Conservation (phyloP, 2,329 filamentous ascomycete genomes). For the Fusarium protoensiforme region DNA sequence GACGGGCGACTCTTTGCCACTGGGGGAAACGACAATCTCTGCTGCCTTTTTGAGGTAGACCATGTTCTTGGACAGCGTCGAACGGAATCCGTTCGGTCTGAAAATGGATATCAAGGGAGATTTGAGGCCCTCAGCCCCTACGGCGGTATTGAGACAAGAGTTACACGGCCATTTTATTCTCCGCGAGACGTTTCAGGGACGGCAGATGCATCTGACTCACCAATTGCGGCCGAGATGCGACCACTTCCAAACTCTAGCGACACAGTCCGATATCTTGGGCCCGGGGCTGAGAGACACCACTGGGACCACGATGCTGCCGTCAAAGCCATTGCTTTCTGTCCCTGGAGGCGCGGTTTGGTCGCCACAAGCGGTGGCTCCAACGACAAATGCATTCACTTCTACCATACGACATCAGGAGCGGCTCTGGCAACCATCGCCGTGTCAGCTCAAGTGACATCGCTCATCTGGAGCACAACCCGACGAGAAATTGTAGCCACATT, state of each 20-base stretch:
- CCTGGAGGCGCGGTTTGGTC: conserved; percentile 88
- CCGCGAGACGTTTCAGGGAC: background rate
- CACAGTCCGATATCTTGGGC: conserved; percentile 59
- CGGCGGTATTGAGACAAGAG: conserved; percentile 24
- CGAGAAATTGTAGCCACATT: conserved; percentile 94
- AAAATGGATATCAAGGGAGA: conserved; percentile 6
- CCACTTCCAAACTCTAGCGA: conserved; percentile 45
- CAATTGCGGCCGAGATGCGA: conserved; percentile 41
- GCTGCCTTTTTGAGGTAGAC: conserved; percentile 80
- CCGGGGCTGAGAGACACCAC: conserved; percentile 72
- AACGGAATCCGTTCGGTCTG: background rate
- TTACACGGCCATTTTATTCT: conserved; percentile 1
- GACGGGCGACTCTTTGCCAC: conserved; percentile 83
- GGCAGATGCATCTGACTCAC: background rate
- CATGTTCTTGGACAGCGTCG: conserved; percentile 58
- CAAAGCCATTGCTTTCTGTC: conserved; percentile 96
- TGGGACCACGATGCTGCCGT: conserved; percentile 89
- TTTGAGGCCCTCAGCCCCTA: conserved; percentile 11
- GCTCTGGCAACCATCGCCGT: conserved; percentile 91
- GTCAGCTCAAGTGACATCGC: conserved; percentile 89
- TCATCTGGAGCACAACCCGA: conserved; percentile 88
- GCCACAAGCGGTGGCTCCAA: conserved; percentile 94
- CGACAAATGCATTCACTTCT: conserved; percentile 96
- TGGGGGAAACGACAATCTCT: conserved; percentile 92
- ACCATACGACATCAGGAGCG: conserved; percentile 84